These are phyloP conservation scores for Prillingera fragicola DNA, from an alignment of 1,284 basidiomycete genomes.

Conservation along the genomic window DNA sequence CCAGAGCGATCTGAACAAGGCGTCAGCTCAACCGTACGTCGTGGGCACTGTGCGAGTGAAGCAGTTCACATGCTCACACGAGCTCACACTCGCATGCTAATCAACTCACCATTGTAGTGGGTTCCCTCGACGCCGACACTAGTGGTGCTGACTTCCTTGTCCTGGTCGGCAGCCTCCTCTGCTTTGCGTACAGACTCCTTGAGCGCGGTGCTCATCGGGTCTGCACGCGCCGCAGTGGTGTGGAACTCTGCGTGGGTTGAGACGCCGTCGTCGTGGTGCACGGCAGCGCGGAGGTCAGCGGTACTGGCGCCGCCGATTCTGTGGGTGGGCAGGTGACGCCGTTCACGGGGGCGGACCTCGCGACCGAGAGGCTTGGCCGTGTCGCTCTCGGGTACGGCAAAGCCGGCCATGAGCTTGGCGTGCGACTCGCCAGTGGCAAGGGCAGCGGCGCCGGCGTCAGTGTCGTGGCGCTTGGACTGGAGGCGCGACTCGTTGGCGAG, in stretches of 20 bases:
- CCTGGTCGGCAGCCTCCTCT: too few species aligned
- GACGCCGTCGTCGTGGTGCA: background rate
- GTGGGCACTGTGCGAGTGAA: background rate
- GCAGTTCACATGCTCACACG: too few species aligned
- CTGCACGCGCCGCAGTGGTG: background rate
- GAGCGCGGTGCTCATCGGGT: background rate
- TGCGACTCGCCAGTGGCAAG: background rate
- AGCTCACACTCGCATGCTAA: background rate
- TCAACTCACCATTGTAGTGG: slow-evolving; percentile 35
- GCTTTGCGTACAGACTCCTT: slow-evolving; percentile 1
- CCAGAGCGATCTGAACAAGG: background rate
- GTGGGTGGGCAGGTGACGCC: background rate
- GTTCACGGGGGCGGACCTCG: background rate
- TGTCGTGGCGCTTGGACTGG: too few species aligned
- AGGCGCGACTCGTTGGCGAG: too few species aligned
- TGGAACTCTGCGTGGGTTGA: background rate
- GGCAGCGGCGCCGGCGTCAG: slow-evolving; percentile 1
- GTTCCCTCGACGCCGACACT: slow-evolving; percentile 38
- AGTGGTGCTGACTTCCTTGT: too few species aligned
- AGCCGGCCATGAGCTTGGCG: background rate
- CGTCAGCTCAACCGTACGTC: background rate
- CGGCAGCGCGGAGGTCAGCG: background rate
- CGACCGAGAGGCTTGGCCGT: background rate
- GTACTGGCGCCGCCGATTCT: background rate
- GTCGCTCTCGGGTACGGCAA: background rate